A percentile compares a stretch with the other conserved stretches of the same genome.
Conservation (phyloP, 306 rosid species). For the Lathyrus sativus region DNA sequence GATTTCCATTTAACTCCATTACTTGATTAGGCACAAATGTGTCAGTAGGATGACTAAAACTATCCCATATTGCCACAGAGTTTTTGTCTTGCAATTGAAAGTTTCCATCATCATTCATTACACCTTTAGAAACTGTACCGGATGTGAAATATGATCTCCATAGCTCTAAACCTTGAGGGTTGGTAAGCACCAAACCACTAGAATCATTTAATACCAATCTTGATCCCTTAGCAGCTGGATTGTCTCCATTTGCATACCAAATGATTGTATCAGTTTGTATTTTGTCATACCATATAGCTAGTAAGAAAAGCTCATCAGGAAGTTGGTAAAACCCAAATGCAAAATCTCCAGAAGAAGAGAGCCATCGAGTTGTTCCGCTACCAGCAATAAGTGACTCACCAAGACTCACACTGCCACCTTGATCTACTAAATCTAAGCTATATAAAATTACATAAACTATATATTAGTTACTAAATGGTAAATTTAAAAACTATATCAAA, state of each 20-base stretch:
- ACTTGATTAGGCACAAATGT: constrained; percentile 57
- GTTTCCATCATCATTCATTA: constrained; percentile 43
- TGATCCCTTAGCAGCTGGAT: constrained; percentile 27
- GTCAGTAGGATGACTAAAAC: constrained; percentile 50
- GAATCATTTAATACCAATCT: constrained; percentile 29
- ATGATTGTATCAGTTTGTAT: constrained; percentile 24
- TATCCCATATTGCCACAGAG: constrained; percentile 42
- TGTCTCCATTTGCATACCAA: constrained; percentile 40
- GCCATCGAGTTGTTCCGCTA: constrained; percentile 15
- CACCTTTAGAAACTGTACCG: constrained; percentile 12
- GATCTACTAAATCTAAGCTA: not conserved
- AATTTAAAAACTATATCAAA: not conserved
- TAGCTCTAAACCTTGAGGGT: constrained; percentile 38
- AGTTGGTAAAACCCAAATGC: constrained; percentile 39
- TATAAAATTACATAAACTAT: not conserved
- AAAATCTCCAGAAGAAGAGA: constrained; percentile 42
- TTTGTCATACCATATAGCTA: constrained; percentile 35
- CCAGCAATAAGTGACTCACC: constrained; percentile 29
- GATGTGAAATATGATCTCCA: constrained; percentile 36
- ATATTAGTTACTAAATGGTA: not conserved
- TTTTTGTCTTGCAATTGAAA: constrained; percentile 31
- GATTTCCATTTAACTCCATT: constrained; percentile 32
- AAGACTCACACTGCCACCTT: not conserved
- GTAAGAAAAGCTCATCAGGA: constrained; percentile 24
- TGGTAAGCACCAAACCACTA: constrained; percentile 39